Base-by-base conservation (phyloP, 2,329 filamentous ascomycete genomes). In the Scytalidium sp. region DNA sequence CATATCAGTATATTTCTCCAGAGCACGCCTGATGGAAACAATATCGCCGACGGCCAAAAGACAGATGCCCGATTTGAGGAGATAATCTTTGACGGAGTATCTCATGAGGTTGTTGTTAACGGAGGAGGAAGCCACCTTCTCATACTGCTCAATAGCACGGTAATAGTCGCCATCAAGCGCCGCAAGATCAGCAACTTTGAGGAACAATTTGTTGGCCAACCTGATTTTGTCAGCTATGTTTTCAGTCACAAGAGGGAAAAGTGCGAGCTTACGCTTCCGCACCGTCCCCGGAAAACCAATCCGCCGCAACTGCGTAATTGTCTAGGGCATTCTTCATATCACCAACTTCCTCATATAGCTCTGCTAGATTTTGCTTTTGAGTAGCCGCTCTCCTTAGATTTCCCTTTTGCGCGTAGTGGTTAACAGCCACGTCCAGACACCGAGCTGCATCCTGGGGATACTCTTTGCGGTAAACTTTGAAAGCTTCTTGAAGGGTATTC, bases 1-100 rank as follows among this genome's bases (percentile, higher is more conserved):
- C 63, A 88, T 77, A 49, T 95, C 90, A 54, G 81, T 75, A 73
- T 96, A 97, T 59, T 82, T 83, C 62, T 95, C 87, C 19, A 97
- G 74, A 23, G 91, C 92, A 45, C 90, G 82, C 64, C 86, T 86
- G 17, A 85, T 80, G 43, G 86, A 88, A 47, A 97, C 88, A 61
- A 87, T 74, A 67, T 97, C 93, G 53, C 76, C 76, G 17, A 75
- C 76, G 36, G 82, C 83, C 32, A 97, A 78, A 67, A 96, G 87
- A 74, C 92, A 97, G 65, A 97, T 88, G 25, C 91, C 92, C 1
- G 90, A 90, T 74, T 97, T 96, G 64, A 97, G 79, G 64, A 97
- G 85, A 73, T 97, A 97, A 58, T 97, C 91, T 71, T 97, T 97
- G 56, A 97, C 90, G 43, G 84, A 90, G 82, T 90, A 96, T 67